A percentile compares a stretch with the other conserved stretches of the same genome.
phyloP scores from a whole-genome alignment of 345 rosid species.

The Nasturtium officinale region DNA sequence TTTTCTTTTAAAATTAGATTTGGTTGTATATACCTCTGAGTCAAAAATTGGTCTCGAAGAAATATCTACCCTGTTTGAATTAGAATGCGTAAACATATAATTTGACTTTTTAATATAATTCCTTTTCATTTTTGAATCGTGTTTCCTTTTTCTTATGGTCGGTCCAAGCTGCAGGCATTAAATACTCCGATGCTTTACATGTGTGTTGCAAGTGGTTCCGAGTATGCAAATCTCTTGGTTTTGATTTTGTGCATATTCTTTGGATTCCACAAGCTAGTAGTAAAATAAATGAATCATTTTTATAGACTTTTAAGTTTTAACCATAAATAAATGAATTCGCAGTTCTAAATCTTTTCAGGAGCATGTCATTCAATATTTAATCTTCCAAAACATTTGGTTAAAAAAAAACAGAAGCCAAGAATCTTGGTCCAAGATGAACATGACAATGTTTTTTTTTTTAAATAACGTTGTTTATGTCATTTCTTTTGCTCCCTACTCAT shows the following conservation, averaged over 20 bases:
- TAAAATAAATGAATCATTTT: background rate
- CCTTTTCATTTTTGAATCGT: conserved; percentile 2
- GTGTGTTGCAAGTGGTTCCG: conserved; percentile 34
- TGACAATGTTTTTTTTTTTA: too few species aligned
- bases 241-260: conserved; percentile 25
- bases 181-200: conserved; percentile 38
- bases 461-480: too few species aligned
- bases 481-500: too few species aligned
- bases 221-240: conserved; percentile 30
- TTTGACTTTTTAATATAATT: background rate
- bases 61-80: background rate
- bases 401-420: too few species aligned
- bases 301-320: conserved; percentile 13
- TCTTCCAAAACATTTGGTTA: too few species aligned
- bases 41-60: too few species aligned
- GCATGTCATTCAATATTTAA: background rate
- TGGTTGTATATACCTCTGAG: conserved; percentile 2
- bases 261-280: conserved; percentile 17
- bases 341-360: background rate
- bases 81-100: conserved; percentile 1
- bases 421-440: too few species aligned
- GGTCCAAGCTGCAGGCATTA: conserved; percentile 40
- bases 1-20: background rate
- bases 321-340: background rate
- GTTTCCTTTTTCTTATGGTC: conserved; percentile 19